Evolutionary conservation across 2,329 filamentous ascomycete genomes (phyloP), one percentile per base, ranked within the genome.

Genomic region (Xylaria hypoxylon): DNA sequence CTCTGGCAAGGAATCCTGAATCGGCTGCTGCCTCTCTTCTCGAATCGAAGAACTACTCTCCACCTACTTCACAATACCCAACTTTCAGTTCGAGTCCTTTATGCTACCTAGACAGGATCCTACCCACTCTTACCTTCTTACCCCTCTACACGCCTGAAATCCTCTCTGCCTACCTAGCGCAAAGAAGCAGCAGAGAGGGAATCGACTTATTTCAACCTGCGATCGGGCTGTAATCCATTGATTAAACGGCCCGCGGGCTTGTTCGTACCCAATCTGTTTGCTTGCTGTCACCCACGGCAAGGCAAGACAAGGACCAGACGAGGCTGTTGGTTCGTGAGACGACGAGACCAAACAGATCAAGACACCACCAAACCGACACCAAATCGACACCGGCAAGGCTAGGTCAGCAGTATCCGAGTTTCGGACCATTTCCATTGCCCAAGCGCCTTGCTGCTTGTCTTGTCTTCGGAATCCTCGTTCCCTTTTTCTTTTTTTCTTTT

Each of bases 311-410:
- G 7, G 19, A 45, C 35, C 11, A 19, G 22, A 59, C 65, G n/a
- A 68, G 62, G 62, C 51, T 68, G 59, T 64, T 63, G 13, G 58
- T 53, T 65, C 38, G 65, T 68, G 17, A 22, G 26, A 68, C 62
- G 7, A 48, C 51, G 6, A 63, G 44, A 35, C 62, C 61, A 40
- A 58, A 67, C 64, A 28, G 38, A 61, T 28, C 31, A 33, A 67
- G 35, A 62, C 47, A 45, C 13, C 45, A 19, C 10, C 40, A 48
- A 47, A 19, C 24, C 56, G 50, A 52, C 40, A 47, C 31, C 22
- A 48, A 47, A 19, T 31, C 56, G 50, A 52, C 40, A 47, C 31
- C 22, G 19, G 11, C 17, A 42, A 26, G 24, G 11, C 31, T 28
- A 22, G 35, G 45, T 10, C 57, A 53, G n/a, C 42, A 45, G 42